These are phyloP conservation scores for Fusarium luffae DNA, from an alignment of 2,329 filamentous ascomycete species.

Conservation along the genomic window DNA sequence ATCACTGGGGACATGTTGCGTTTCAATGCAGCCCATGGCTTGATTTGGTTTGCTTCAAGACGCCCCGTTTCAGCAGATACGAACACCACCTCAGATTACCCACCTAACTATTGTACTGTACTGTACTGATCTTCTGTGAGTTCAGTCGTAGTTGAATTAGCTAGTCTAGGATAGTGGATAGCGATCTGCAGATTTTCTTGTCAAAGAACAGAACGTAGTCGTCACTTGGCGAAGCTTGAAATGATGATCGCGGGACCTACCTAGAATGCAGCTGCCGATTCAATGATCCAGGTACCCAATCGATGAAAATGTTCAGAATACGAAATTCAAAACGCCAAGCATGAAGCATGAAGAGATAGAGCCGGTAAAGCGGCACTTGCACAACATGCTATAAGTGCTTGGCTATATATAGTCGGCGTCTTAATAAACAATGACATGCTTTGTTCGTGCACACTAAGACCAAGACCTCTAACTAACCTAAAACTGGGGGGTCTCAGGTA, in stretches of 20 bases:
- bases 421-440: background rate
- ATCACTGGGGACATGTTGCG: constrained; percentile 29
- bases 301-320: background rate
- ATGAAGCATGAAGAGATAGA: background rate
- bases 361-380: background rate
- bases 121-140: constrained; percentile 10
- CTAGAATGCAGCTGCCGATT: background rate
- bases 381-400: background rate
- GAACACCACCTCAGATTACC: background rate
- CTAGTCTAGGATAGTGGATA: constrained; percentile 7
- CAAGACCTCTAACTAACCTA: constrained; percentile 22
- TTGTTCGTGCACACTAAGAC: background rate
- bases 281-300: background rate
- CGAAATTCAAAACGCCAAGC: background rate
- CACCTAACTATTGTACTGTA: constrained; percentile 1
- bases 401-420: background rate
- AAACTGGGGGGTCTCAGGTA: constrained; percentile 19
- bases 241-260: background rate
- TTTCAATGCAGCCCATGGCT: constrained; percentile 22
- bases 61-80: constrained; percentile 9
- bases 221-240: constrained; percentile 1
- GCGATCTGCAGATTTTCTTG: constrained; percentile 14
- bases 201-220: background rate
- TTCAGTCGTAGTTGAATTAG: background rate
- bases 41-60: constrained; percentile 3